Evolutionary conservation across 2,329 filamentous ascomycete species (phyloP).

Genomic region (Venturia asperata): DNA sequence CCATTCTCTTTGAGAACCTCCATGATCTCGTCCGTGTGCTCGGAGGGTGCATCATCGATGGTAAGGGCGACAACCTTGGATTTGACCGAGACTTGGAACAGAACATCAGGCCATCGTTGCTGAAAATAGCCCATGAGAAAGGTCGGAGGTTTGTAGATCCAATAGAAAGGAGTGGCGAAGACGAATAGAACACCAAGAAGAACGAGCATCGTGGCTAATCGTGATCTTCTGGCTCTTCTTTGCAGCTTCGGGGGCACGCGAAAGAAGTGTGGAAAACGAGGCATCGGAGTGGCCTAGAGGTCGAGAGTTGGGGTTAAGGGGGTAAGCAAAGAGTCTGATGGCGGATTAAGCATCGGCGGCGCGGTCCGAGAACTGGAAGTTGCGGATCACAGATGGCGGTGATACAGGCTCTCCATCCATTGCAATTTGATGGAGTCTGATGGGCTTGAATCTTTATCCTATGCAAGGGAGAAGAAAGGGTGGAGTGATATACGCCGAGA

Average conservation of each 20-base stretch:
- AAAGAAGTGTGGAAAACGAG: slow-evolving; percentile 24
- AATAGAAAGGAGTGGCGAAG: slow-evolving; percentile 47
- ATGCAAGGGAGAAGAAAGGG: not conserved
- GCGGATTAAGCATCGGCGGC: not conserved
- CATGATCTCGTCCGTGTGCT: slow-evolving; percentile 63
- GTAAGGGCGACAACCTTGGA: slow-evolving; percentile 71
- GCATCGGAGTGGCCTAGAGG: not conserved
- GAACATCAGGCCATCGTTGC: slow-evolving; percentile 65
- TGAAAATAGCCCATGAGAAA: slow-evolving; percentile 64
- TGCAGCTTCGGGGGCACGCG: slow-evolving; percentile 32
- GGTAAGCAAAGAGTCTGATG: not conserved
- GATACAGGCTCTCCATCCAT: not conserved
- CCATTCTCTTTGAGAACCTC: slow-evolving; percentile 56
- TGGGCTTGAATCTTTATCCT: not conserved
- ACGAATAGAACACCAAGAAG: slow-evolving; percentile 21
- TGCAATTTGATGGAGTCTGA: not conserved
- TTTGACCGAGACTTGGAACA: slow-evolving; percentile 59
- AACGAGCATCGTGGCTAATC: slow-evolving; percentile 34
- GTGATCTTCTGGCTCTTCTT: slow-evolving; percentile 32
- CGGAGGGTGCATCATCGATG: slow-evolving; percentile 77
- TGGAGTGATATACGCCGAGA: not conserved
- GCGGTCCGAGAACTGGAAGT: not conserved
- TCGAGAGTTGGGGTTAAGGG: not conserved
- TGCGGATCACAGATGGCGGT: not conserved
- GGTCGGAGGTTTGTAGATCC: slow-evolving; percentile 74